phyloP scores from a whole-genome alignment of 768 basidiomycete genomes.

The Suillus tomentosus region DNA sequence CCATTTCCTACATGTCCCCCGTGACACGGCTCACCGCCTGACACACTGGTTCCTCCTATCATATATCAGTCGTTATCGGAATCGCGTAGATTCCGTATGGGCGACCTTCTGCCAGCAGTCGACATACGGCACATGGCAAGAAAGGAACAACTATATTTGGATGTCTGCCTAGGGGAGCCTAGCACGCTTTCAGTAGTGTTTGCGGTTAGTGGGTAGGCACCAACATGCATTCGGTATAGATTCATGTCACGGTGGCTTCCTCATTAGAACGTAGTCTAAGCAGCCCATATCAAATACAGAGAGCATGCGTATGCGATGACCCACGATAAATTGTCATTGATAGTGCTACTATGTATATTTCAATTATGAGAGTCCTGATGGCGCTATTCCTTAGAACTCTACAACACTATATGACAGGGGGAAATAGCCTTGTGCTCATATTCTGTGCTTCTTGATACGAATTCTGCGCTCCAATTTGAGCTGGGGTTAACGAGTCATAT shows the following conservation, averaged over 20 bases:
- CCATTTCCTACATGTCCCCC: too few relatives aligned
- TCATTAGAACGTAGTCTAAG: not conserved
- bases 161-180: not conserved
- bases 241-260: not conserved
- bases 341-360: not conserved
- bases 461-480: constrained; percentile 26
- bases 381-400: too few relatives aligned
- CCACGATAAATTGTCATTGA: not conserved
- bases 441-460: constrained; percentile 24
- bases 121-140: not conserved
- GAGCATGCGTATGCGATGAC: not conserved
- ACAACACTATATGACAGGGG: constrained; percentile 9
- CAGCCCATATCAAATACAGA: not conserved
- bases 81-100: not conserved
- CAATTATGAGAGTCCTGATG: not conserved
- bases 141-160: not conserved
- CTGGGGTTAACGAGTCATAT: constrained; percentile 21
- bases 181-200: not conserved
- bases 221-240: not conserved
- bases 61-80: not conserved
- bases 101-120: not conserved
- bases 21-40: too few relatives aligned
- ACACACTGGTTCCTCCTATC: not conserved
- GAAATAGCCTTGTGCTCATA: constrained; percentile 21
- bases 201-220: not conserved